Evolutionary conservation across 306 rosid species (phyloP).

Genomic region (Cicer arietinum): DNA sequence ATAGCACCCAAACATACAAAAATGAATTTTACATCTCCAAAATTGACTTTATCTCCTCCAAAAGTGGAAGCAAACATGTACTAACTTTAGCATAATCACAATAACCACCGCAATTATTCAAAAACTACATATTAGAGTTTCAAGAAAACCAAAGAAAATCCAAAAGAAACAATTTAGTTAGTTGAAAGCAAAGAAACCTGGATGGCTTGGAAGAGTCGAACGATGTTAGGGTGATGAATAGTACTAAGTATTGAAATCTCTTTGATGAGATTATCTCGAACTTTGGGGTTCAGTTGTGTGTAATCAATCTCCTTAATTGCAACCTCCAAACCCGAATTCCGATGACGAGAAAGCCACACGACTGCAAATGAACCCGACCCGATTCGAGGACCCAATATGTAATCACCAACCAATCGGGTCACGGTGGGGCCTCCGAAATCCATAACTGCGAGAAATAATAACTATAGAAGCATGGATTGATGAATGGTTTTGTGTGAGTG

Average conservation of each 20-base stretch:
- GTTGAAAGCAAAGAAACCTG: conserved; percentile 47
- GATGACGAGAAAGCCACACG: conserved; percentile 77
- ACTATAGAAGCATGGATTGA: neutral
- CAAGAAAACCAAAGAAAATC: too few species aligned
- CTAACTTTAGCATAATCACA: too few species aligned
- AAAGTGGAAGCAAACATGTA: too few species aligned
- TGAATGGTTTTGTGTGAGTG: neutral
- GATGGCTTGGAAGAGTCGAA: conserved; percentile 71
- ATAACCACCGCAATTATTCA: too few species aligned
- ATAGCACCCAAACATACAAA: too few species aligned
- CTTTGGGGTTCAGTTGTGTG: conserved; percentile 68
- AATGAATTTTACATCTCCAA: too few species aligned
- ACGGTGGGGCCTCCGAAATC: conserved; percentile 48
- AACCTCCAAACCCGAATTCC: conserved; percentile 73
- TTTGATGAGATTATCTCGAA: conserved; percentile 69
- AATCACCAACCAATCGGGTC: conserved; percentile 68
- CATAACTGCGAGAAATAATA: conserved; percentile 44
- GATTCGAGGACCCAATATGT: conserved; percentile 72
- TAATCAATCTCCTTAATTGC: conserved; percentile 86
- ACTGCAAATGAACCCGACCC: conserved; percentile 96
- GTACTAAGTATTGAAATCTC: conserved; percentile 89
- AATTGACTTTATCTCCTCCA: too few species aligned
- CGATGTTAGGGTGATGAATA: conserved; percentile 82
- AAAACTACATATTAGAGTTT: too few species aligned
- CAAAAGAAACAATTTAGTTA: neutral